Conservation (phyloP, 257 asterid species). For the Petunia axillaris region DNA sequence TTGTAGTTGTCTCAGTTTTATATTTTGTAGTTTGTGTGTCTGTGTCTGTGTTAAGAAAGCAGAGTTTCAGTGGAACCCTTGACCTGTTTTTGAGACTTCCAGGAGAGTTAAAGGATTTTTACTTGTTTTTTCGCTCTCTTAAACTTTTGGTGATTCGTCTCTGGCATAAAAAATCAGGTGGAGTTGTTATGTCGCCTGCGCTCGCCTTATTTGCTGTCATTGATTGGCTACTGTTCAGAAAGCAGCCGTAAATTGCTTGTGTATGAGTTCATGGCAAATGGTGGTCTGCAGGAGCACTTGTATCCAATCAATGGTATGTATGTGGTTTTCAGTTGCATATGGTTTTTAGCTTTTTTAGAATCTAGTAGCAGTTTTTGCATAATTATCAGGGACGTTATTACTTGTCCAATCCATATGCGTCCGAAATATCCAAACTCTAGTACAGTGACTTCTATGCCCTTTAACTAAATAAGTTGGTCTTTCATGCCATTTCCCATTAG, state of each 20-base stretch:
- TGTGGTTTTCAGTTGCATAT: neutral
- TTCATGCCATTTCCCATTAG: too few relatives aligned
- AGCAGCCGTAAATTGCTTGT: constrained; percentile 75
- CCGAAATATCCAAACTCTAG: too few relatives aligned
- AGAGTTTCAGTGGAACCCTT: neutral
- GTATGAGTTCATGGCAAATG: constrained; percentile 94
- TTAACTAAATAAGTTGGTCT: too few relatives aligned
- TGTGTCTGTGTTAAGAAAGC: neutral
- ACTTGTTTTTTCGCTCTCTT: neutral
- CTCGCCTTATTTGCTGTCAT: constrained; percentile 71
- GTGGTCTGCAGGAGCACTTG: constrained; percentile 93
- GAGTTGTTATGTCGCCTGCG: constrained; percentile 73
- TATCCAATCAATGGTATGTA: constrained; percentile 65
- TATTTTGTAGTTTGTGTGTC: neutral
- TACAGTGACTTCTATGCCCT: too few relatives aligned
- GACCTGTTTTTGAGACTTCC: neutral
- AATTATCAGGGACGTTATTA: neutral
- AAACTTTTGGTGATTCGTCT: constrained; percentile 7
- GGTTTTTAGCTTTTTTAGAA: neutral
- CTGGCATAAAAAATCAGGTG: constrained; percentile 50
- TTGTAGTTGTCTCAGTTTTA: neutral
- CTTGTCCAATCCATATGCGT: too few relatives aligned
- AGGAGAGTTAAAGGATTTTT: neutral
- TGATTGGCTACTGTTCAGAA: constrained; percentile 84
- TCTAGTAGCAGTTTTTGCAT: neutral